Evolutionary conservation across 345 rosid genomes (phyloP).

Genomic region (Citrus sinensis): DNA sequence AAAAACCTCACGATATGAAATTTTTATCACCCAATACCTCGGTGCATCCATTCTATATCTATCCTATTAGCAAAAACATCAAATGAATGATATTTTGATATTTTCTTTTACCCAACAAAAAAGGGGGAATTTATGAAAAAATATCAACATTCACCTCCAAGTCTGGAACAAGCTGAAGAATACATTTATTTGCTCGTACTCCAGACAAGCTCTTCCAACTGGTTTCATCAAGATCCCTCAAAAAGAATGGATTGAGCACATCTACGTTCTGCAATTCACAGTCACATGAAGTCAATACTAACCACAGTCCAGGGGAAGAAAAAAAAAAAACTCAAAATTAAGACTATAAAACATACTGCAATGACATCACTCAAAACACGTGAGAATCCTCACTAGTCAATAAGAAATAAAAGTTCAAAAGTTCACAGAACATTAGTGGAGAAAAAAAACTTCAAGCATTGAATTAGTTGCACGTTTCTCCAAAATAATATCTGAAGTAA

Average conservation of each 20-base stretch:
- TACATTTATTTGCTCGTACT: conserved; percentile 38
- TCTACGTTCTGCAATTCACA: conserved; percentile 41
- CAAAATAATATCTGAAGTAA: neutral
- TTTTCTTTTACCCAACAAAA: neutral
- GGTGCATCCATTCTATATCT: neutral
- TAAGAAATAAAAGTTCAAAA: neutral
- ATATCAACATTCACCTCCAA: conserved; percentile 35
- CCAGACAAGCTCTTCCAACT: conserved; percentile 65
- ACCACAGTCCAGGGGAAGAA: neutral
- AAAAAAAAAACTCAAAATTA: neutral
- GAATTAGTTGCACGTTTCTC: neutral
- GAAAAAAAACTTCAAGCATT: neutral
- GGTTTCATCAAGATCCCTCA: conserved; percentile 46
- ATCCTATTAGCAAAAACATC: neutral
- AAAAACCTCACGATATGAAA: neutral
- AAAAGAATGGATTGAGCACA: conserved; percentile 38
- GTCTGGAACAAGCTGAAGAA: conserved; percentile 53
- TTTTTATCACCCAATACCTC: neutral
- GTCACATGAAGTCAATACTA: neutral
- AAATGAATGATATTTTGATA: neutral
- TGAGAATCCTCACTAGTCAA: neutral
- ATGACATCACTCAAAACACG: neutral
- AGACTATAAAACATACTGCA: neutral
- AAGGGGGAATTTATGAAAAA: neutral
- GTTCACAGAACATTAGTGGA: neutral